These are phyloP conservation scores for Sugiyamaella sp. DNA, from an alignment of 1,139 yeast genomes.

Conservation along the genomic window DNA sequence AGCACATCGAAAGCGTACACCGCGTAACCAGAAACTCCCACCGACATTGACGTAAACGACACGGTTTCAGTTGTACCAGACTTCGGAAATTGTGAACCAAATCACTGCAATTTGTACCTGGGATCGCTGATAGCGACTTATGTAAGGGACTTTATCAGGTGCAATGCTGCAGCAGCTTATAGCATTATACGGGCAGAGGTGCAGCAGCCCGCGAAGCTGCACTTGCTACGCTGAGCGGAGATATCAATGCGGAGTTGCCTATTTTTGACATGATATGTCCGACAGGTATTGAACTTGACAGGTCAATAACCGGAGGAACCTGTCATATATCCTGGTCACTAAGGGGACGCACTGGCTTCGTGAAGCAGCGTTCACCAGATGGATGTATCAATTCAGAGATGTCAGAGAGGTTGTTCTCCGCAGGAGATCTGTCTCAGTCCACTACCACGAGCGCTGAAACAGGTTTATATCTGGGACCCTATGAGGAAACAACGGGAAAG, in stretches of 20 bases:
- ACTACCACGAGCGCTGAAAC: no score
- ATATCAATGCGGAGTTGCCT: neutral
- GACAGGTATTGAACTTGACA: neutral
- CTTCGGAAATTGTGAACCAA: neutral
- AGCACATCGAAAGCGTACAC: conserved; percentile 49
- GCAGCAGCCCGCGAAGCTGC: neutral
- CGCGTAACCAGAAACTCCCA: conserved; percentile 38
- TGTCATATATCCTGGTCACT: no score
- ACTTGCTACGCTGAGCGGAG: neutral
- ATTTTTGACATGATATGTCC: neutral
- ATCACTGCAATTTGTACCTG: neutral
- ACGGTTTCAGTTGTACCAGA: neutral
- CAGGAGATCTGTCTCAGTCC: no score
- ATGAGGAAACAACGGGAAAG: no score
- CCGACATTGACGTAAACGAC: conserved; percentile 9
- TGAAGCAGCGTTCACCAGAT: no score
- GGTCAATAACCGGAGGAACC: no score
- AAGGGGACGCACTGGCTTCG: no score
- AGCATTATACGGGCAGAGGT: no score
- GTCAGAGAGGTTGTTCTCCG: no score
- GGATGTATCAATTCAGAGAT: no score
- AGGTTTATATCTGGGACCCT: no score
- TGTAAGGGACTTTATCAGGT: neutral
- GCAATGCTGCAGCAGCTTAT: neutral
- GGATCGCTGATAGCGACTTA: neutral